Evolutionary conservation across 306 rosid species (phyloP).

Genomic region (Vicia faba): DNA sequence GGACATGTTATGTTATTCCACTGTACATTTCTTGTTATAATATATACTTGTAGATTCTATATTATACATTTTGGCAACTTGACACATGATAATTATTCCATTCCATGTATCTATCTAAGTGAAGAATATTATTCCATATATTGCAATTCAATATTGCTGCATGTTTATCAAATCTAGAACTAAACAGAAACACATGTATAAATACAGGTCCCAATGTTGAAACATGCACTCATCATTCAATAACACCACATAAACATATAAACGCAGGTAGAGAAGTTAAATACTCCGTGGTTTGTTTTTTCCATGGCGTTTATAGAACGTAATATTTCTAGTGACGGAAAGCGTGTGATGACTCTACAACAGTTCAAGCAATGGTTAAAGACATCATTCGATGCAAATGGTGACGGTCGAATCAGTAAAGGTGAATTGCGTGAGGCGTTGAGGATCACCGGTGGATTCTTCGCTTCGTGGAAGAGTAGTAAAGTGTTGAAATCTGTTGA

Average conservation of each 20-base stretch:
- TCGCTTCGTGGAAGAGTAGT: conserved; percentile 29
- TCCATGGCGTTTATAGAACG: conserved; percentile 30
- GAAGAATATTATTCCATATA: not conserved
- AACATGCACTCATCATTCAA: not conserved
- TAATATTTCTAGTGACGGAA: conserved; percentile 26
- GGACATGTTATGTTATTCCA: conserved; percentile 12
- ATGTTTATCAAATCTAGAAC: conserved; percentile 6
- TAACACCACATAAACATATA: not conserved
- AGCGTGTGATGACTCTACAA: conserved; percentile 34
- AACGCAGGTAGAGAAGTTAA: not conserved
- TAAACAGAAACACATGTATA: not conserved
- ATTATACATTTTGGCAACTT: not conserved
- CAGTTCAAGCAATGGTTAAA: conserved; percentile 42
- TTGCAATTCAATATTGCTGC: not conserved
- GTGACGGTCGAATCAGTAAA: conserved; percentile 34
- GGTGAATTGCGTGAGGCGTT: conserved; percentile 26
- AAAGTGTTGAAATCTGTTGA: conserved; percentile 20
- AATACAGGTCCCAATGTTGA: not conserved
- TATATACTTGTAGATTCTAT: not conserved
- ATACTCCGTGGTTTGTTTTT: not conserved
- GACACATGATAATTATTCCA: conserved; percentile 2
- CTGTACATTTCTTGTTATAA: not conserved
- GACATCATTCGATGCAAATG: conserved; percentile 33
- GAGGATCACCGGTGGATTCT: conserved; percentile 1
- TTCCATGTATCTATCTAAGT: not conserved